Conservation (phyloP, 179 eudicot genomes). For the Carnegiea gigantea region DNA sequence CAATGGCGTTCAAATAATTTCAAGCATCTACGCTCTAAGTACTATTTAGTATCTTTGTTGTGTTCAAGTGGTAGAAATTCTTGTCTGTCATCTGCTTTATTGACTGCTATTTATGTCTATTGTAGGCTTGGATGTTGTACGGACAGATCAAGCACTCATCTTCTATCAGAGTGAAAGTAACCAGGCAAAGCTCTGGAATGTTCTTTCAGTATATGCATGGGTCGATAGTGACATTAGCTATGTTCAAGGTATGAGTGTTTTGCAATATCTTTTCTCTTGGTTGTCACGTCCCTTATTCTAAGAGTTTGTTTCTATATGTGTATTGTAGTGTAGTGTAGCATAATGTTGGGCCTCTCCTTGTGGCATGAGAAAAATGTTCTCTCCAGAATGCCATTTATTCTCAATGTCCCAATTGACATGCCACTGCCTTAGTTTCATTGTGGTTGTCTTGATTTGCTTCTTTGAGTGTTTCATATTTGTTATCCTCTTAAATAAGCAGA, state of each 20-base stretch:
- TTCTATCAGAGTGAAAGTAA: conserved; percentile 46
- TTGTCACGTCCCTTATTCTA: neutral
- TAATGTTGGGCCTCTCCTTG: neutral
- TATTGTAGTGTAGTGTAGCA: too few species aligned
- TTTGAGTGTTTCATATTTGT: too few species aligned
- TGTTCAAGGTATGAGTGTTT: conserved; percentile 40
- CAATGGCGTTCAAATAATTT: neutral
- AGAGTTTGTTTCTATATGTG: too few species aligned
- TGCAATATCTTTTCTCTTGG: neutral
- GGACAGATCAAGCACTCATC: conserved; percentile 49
- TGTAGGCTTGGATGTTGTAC: conserved; percentile 49
- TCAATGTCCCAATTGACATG: too few species aligned
- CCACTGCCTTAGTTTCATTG: too few species aligned
- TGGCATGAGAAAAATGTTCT: neutral
- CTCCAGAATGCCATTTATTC: too few species aligned
- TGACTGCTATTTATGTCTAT: conserved; percentile 18
- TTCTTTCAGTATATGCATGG: conserved; percentile 50
- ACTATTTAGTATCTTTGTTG: conserved; percentile 1
- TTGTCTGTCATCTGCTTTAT: conserved; percentile 4
- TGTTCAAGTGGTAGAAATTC: neutral
- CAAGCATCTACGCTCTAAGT: neutral
- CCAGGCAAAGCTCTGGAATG: conserved; percentile 49
- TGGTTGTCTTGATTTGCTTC: too few species aligned
- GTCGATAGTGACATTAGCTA: conserved; percentile 50
- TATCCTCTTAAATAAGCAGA: too few species aligned